Evolutionary conservation across 805 yeast genomes (phyloP).

Genomic region (Candida odintsovae): DNA sequence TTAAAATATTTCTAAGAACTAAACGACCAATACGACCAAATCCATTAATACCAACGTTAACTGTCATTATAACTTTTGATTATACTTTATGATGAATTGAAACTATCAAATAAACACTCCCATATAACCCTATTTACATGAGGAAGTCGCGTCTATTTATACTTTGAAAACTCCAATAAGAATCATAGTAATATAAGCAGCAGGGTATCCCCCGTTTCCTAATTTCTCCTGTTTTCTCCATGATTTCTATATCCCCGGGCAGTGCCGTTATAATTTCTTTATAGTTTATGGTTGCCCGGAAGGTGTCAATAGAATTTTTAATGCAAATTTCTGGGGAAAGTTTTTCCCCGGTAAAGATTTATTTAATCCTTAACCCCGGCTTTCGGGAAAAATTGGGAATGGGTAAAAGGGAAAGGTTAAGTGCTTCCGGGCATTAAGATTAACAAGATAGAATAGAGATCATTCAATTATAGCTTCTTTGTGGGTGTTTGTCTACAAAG

Average conservation of each 20-base stretch:
- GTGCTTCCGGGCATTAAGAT: not conserved
- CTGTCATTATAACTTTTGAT: constrained; percentile 11
- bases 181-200: too few relatives aligned
- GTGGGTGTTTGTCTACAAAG: too few relatives aligned
- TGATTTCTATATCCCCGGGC: too few relatives aligned
- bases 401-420: not conserved
- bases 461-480: not conserved
- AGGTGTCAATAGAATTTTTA: not conserved
- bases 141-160: not conserved
- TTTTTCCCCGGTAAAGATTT: too few relatives aligned
- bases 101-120: too few relatives aligned
- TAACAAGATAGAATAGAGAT: too few relatives aligned
- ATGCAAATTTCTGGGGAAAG: not conserved
- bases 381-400: not conserved
- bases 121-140: too few relatives aligned
- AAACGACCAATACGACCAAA: constrained; percentile 94
- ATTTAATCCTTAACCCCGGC: not conserved
- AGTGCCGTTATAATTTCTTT: too few relatives aligned
- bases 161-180: not conserved
- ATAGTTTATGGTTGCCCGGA: too few relatives aligned
- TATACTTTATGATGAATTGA: not conserved
- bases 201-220: too few relatives aligned
- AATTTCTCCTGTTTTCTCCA: not conserved
- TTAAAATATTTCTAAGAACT: constrained; percentile 75
- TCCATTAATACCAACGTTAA: constrained; percentile 76